These are phyloP conservation scores for Solanum bulbocastanum DNA, from an alignment of 257 asterid genomes.

Conservation along the genomic window DNA sequence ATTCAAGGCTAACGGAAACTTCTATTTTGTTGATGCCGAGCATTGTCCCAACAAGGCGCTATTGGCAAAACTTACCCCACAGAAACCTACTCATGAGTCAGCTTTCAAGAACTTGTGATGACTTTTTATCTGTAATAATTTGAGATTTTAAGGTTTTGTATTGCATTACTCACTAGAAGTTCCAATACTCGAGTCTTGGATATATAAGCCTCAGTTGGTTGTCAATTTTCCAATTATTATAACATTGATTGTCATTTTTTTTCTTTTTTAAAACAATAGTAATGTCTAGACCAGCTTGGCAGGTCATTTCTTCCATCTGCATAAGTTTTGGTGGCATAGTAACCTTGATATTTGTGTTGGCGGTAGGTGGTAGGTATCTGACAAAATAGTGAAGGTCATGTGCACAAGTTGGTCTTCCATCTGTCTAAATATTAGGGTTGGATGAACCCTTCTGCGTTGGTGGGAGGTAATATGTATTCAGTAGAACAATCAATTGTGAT, in stretches of 20 bases:
- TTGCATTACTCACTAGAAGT: not conserved
- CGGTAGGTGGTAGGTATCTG: not conserved
- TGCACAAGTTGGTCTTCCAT: not conserved
- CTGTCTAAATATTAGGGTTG: not conserved
- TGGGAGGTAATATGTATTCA: not conserved
- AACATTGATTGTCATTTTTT: not conserved
- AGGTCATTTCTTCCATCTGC: not conserved
- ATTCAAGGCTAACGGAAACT: constrained; percentile 61
- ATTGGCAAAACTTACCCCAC: constrained; percentile 74
- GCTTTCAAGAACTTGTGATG: constrained; percentile 68
- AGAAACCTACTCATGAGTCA: constrained; percentile 40
- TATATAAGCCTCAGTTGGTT: not conserved
- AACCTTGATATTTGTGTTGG: not conserved
- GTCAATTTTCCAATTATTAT: not conserved
- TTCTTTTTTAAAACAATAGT: not conserved
- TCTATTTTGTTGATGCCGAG: constrained; percentile 73
- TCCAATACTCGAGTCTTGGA: not conserved
- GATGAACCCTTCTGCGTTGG: not conserved
- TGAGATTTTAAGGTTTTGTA: not conserved
- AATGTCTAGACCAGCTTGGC: not conserved
- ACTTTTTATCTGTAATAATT: not conserved
- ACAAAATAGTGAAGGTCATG: not conserved
- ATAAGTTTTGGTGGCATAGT: not conserved
- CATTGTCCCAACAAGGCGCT: constrained; percentile 85
- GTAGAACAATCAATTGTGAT: not conserved